Evolutionary conservation across 1,284 basidiomycete species (phyloP).

Genomic region (Porphyrellus sp.): DNA sequence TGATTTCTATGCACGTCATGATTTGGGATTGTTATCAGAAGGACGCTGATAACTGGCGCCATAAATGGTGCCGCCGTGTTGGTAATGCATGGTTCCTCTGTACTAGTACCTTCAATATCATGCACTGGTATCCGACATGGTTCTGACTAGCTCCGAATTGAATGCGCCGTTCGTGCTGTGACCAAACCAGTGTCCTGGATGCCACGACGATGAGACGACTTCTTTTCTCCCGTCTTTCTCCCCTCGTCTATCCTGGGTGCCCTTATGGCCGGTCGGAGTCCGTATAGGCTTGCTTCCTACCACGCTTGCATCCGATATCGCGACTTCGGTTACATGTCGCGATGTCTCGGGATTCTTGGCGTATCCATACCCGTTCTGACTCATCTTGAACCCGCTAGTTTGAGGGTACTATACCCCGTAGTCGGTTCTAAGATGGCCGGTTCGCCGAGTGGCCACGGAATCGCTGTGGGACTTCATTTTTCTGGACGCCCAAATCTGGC

Average conservation of each 20-base stretch:
- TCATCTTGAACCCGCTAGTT: slow-evolving; percentile 9
- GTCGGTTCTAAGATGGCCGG: not conserved
- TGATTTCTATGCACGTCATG: not conserved
- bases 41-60: not conserved
- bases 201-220: not conserved
- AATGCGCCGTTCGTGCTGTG: not conserved
- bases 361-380: slow-evolving; percentile 11
- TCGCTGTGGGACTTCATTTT: not conserved
- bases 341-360: slow-evolving; percentile 7
- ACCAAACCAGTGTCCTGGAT: not conserved
- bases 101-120: slow-evolving; percentile 4
- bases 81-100: slow-evolving; percentile 4
- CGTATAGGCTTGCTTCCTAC: not conserved
- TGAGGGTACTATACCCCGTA: not conserved
- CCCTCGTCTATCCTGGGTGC: not conserved
- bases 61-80: slow-evolving; percentile 7
- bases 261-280: slow-evolving; percentile 3
- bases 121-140: not conserved
- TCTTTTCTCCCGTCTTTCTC: slow-evolving; percentile 2
- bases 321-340: slow-evolving; percentile 7
- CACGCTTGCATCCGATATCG: slow-evolving; percentile 4
- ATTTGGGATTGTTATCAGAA: slow-evolving; percentile 8
- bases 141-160: slow-evolving; percentile 1
- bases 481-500: not conserved
- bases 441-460: not conserved